Base-by-base conservation (phyloP, 2,329 filamentous ascomycete species). In the Sporothrix phasma region DNA sequence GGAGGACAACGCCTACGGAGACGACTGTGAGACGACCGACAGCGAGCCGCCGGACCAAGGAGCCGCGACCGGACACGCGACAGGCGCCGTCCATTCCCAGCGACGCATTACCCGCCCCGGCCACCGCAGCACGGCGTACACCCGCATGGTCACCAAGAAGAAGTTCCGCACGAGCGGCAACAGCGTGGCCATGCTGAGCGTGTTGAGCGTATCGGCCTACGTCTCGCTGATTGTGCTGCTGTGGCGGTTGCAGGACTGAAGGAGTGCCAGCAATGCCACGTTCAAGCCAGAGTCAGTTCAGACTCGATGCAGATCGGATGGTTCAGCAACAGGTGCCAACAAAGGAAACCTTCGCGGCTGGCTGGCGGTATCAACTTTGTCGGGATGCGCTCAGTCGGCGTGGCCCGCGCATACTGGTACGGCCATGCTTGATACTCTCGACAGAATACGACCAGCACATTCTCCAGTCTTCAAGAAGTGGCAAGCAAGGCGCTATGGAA, bases 161-260 rank as follows among this genome's bases (percentile, higher is more conserved):
- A 84, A 81, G 71, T 88, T 88, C 68, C 80, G 84, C 66, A 88
- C 85, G 22, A 85, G 82, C 67, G 84, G 84, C 29, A 85, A 86
- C 70, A 85, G 81, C 61, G 84, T 88, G 22, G 74, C 83, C 1
- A 71, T 87, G 41, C 75, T 88, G 69, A 84, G 82, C 1, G 68
- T 72, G 8, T 71, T 88, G 66, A 87, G 84, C 67, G 70, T 87
- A 47, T 76, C 77, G 43, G 82, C 84, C 4, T 87, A 88, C 72
- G 69, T 81, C 6, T 80, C 78, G 41, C 73, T 88, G 69, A 72
- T 87, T 68, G 77, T 83, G 29, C 72, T 88, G 69, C 11, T 69
- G 15, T 61, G 64, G 46, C 64, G 54, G 34, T 31, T 69, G 47
- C 41, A 62, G 13, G 62, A 64, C n/a, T 66, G 49, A 64, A 8